phyloP scores from a whole-genome alignment of 169 alveolate species.

The Hammondia hammondi region DNA sequence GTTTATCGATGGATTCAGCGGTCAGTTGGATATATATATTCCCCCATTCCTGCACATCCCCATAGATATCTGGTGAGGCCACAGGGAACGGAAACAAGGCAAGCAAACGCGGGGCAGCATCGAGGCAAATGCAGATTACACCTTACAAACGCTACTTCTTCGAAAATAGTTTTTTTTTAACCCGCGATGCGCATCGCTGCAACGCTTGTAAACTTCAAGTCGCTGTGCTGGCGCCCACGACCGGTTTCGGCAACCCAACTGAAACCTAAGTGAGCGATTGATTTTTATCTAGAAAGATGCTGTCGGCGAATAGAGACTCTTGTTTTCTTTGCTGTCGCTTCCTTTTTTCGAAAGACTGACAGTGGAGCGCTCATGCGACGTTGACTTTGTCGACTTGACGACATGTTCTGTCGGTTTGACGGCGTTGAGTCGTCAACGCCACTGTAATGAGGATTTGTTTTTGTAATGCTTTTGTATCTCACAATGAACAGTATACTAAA shows the following conservation, averaged over 20 bases:
- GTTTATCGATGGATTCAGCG: constrained; percentile 34
- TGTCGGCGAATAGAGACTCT: no score
- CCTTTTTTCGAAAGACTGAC: no score
- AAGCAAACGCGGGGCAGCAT: neutral
- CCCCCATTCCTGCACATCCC: constrained; percentile 39
- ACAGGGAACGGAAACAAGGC: neutral
- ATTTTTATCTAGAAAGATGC: no score
- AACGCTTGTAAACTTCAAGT: neutral
- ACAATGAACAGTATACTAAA: no score
- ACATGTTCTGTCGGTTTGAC: no score
- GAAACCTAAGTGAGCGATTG: no score
- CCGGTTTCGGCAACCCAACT: no score
- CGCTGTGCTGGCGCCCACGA: no score
- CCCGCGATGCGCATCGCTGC: neutral
- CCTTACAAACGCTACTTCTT: neutral
- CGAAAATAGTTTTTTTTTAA: neutral
- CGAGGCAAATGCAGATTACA: neutral
- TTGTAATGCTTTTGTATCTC: no score
- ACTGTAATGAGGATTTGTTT: no score
- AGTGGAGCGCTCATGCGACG: neutral
- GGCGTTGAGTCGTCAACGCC: no score
- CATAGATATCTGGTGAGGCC: neutral
- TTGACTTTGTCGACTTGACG: neutral
- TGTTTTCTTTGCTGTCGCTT: no score
- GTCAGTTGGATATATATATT: constrained; percentile 8